phyloP scores from a whole-genome alignment of 1,139 yeast species.

The Lodderomyces elongisporus region DNA sequence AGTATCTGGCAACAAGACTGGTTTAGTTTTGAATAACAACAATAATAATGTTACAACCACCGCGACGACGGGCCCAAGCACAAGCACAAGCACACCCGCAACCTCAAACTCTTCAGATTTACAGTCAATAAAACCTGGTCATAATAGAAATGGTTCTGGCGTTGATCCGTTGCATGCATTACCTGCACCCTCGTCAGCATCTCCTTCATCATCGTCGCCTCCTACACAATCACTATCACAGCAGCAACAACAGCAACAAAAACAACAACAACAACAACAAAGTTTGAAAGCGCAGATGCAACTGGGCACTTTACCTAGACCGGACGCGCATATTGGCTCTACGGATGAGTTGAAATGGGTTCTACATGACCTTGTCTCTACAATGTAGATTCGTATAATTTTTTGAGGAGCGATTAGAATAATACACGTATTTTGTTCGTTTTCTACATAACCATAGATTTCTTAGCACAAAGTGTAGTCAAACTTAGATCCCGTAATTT shows the following conservation, averaged over 20 bases:
- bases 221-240: neutral
- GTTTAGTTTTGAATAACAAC: neutral
- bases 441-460: too few relatives aligned
- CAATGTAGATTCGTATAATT: too few relatives aligned
- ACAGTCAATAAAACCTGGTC: neutral
- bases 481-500: constrained; percentile 1
- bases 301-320: constrained; percentile 9
- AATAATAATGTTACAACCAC: neutral
- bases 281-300: neutral
- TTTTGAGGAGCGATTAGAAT: neutral
- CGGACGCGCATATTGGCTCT: constrained; percentile 47
- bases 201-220: too few relatives aligned
- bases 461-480: too few relatives aligned
- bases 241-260: neutral
- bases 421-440: too few relatives aligned
- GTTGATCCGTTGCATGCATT: neutral
- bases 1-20: neutral
- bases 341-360: constrained; percentile 70
- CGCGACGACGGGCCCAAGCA: neutral
- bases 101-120: neutral
- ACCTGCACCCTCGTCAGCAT: neutral
- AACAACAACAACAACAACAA: constrained; percentile 2
- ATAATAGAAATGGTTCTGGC: neutral
- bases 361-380: constrained; percentile 50
- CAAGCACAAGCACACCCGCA: neutral